Evolutionary conservation across 2,329 filamentous ascomycete genomes (phyloP).

Genomic region (Colletotrichum graminicola): DNA sequence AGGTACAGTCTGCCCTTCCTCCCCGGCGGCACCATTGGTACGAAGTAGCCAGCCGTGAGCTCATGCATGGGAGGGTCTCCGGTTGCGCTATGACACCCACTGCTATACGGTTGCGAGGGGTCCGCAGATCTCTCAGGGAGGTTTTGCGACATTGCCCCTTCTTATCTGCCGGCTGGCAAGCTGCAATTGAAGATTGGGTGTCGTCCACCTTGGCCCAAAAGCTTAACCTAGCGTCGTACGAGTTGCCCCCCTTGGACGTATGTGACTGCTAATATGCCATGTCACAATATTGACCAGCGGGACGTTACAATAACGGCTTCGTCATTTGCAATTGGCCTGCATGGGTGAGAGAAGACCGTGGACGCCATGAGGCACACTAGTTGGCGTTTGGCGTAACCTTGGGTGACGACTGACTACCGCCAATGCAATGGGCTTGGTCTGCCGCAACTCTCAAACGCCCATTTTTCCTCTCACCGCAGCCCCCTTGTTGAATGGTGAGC

Average conservation of each 20-base stretch:
- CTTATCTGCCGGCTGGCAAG: neutral
- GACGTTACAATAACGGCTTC: neutral
- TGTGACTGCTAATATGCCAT: neutral
- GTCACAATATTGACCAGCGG: neutral
- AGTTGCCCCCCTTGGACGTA: neutral
- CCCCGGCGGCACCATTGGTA: neutral
- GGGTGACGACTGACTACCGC: neutral
- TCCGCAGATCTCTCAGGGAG: neutral
- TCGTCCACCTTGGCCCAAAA: neutral
- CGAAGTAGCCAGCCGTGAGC: neutral
- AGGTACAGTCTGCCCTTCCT: too few species aligned
- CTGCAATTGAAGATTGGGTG: neutral
- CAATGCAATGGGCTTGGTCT: neutral
- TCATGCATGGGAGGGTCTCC: neutral
- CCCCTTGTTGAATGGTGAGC: constrained; percentile 11
- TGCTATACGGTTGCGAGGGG: neutral
- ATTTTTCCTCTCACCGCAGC: neutral
- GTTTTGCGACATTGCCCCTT: neutral
- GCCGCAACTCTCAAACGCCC: neutral
- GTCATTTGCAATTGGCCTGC: neutral
- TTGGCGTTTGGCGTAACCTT: neutral
- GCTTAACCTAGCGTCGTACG: constrained; percentile 3
- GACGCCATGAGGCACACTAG: neutral
- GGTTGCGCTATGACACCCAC: constrained; percentile 2
- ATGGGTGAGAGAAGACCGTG: neutral